Percentiles rank a stretch among this genome's conserved stretches.
Conservation (phyloP, 371 early-diverging fungal genomes). For the Lichtheimia ramosa region DNA sequence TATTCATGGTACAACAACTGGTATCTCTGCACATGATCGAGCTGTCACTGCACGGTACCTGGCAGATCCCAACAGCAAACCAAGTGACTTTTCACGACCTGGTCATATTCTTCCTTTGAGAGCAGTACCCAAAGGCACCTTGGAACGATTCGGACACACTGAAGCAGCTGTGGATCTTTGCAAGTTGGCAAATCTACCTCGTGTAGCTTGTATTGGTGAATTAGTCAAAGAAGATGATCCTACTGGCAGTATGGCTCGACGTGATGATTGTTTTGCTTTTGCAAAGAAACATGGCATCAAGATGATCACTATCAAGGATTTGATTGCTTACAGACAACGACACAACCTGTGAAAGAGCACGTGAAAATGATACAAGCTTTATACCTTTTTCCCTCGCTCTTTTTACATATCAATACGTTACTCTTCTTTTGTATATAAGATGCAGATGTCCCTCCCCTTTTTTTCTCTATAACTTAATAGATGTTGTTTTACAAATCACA, state of each 20-base stretch:
- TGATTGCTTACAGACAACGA: slow-evolving; percentile 64
- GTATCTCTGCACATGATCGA: slow-evolving; percentile 93
- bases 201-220: slow-evolving; percentile 92
- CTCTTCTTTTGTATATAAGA: neutral
- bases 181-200: slow-evolving; percentile 75
- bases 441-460: neutral
- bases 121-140: slow-evolving; percentile 75
- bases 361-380: too few species aligned
- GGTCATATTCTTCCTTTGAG: slow-evolving; percentile 95
- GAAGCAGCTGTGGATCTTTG: slow-evolving; percentile 93
- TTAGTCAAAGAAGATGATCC: slow-evolving; percentile 82
- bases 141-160: slow-evolving; percentile 90
- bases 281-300: slow-evolving; percentile 80
- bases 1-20: slow-evolving; percentile 85
- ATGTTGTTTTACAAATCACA: neutral
- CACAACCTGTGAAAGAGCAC: slow-evolving; percentile 5
- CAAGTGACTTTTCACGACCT: slow-evolving; percentile 83
- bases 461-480: neutral
- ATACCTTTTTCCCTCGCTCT: neutral
- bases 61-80: slow-evolving; percentile 67
- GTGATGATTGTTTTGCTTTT: slow-evolving; percentile 88
- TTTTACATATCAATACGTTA: neutral
- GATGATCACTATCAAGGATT: slow-evolving; percentile 86
- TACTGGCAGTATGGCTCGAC: slow-evolving; percentile 85
- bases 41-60: slow-evolving; percentile 78